A percentile compares a stretch with the other conserved stretches of the same genome.
These are phyloP conservation scores for Populus tremula DNA, from an alignment of 345 rosid genomes.

Conservation along the genomic window DNA sequence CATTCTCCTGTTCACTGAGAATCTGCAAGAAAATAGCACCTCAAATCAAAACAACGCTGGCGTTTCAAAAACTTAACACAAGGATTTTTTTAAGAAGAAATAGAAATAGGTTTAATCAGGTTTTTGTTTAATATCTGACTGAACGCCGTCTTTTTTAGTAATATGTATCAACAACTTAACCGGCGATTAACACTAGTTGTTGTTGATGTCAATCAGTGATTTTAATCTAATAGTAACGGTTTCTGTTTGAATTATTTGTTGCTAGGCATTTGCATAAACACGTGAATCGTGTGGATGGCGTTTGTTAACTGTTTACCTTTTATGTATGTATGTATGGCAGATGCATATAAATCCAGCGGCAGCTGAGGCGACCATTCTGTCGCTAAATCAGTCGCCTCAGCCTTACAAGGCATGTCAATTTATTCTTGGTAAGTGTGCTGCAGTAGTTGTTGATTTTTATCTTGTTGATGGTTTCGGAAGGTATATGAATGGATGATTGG, in stretches of 20 bases:
- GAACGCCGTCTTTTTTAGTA: too few species aligned
- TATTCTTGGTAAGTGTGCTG: constrained; percentile 64
- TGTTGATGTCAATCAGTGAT: too few species aligned
- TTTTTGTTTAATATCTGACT: too few species aligned
- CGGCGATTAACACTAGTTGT: too few species aligned
- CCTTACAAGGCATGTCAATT: constrained; percentile 82
- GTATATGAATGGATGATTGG: not conserved
- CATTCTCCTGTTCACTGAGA: not conserved
- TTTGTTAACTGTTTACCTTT: not conserved
- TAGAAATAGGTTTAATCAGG: too few species aligned
- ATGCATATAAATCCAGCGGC: constrained; percentile 72
- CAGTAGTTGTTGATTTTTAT: not conserved
- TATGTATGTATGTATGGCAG: constrained; percentile 34
- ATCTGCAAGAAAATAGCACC: too few species aligned
- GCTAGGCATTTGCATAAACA: not conserved
- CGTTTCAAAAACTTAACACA: too few species aligned
- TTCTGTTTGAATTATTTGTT: not conserved
- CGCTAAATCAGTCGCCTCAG: constrained; percentile 74
- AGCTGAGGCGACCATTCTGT: constrained; percentile 80
- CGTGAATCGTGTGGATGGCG: not conserved
- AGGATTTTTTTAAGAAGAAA: too few species aligned
- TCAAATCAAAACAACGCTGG: too few species aligned
- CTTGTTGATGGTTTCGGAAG: not conserved
- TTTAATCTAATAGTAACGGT: too few species aligned
- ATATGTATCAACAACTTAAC: too few species aligned